Conservation (phyloP, 2,329 filamentous ascomycete genomes). For the Phyllosticta citriasiana region DNA sequence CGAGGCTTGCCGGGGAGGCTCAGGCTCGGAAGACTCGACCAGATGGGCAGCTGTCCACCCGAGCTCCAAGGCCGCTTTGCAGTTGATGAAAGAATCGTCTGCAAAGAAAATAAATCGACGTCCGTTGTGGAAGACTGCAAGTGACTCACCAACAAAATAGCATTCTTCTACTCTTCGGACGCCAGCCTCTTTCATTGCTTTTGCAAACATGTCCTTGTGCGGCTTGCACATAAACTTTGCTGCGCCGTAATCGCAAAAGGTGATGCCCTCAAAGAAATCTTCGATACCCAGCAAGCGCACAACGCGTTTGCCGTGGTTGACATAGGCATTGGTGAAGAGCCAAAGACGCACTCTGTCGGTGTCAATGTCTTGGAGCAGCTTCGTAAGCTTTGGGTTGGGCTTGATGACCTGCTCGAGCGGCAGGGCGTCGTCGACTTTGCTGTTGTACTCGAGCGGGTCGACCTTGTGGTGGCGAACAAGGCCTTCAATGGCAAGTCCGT, state of each 20-base stretch:
- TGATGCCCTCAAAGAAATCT: slow-evolving; percentile 88
- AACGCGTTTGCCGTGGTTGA: slow-evolving; percentile 77
- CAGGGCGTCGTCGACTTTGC: slow-evolving; percentile 87
- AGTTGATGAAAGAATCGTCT: slow-evolving; percentile 87
- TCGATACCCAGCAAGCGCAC: slow-evolving; percentile 72
- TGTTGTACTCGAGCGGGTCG: slow-evolving; percentile 88
- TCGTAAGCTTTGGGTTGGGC: slow-evolving; percentile 63
- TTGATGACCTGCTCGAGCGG: slow-evolving; percentile 78
- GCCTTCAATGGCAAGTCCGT: slow-evolving; percentile 94
- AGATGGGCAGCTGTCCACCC: slow-evolving; percentile 85
- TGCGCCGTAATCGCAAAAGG: slow-evolving; percentile 79
- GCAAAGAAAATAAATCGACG: not conserved
- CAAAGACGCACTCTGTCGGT: slow-evolving; percentile 74
- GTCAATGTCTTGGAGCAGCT: slow-evolving; percentile 74
- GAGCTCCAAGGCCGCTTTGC: slow-evolving; percentile 60
- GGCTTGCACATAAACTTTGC: slow-evolving; percentile 80
- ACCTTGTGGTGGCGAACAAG: slow-evolving; percentile 91
- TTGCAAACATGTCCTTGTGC: slow-evolving; percentile 68
- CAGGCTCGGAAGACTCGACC: slow-evolving; percentile 61
- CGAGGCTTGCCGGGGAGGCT: slow-evolving; percentile 55
- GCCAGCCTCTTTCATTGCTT: slow-evolving; percentile 79
- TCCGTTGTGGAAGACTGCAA: not conserved
- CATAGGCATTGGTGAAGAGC: slow-evolving; percentile 94
- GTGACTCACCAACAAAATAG: slow-evolving; percentile 76
- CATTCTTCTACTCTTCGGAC: slow-evolving; percentile 59